Evolutionary conservation across 2,329 filamentous ascomycete species (phyloP).

Genomic region (Ilyonectria sp.): DNA sequence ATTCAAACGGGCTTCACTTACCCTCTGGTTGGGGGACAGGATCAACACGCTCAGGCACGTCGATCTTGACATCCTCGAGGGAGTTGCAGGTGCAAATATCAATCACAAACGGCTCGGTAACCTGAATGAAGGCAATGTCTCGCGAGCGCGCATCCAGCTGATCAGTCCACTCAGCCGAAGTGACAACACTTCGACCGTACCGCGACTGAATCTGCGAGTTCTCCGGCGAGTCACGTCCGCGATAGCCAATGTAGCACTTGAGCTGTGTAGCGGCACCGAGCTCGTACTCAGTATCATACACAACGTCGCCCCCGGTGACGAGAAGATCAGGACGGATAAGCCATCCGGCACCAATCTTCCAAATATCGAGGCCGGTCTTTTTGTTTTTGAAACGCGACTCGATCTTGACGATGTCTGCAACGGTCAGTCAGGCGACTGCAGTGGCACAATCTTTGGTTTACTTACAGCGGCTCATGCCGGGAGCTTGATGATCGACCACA

Average conservation of each 20-base stretch:
- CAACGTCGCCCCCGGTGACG: slow-evolving; percentile 35
- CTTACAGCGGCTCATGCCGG: slow-evolving; percentile 27
- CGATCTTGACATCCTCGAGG: slow-evolving; percentile 6
- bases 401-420: slow-evolving; percentile 37
- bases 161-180: slow-evolving; percentile 28
- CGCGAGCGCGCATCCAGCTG: slow-evolving; percentile 9
- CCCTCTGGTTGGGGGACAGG: neutral
- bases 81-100: slow-evolving; percentile 23
- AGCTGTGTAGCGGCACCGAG: slow-evolving; percentile 44
- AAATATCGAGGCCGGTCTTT: slow-evolving; percentile 22
- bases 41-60: neutral
- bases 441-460: neutral
- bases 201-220: slow-evolving; percentile 16
- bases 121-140: slow-evolving; percentile 33
- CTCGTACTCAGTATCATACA: slow-evolving; percentile 45
- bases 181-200: slow-evolving; percentile 22
- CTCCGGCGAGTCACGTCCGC: slow-evolving; percentile 32
- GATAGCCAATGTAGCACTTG: slow-evolving; percentile 53
- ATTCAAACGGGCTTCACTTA: neutral
- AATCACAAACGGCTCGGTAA: slow-evolving; percentile 23
- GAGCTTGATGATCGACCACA: neutral
- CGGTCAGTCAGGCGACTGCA: neutral
- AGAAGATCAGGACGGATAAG: slow-evolving; percentile 34
- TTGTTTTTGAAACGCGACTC: slow-evolving; percentile 34
- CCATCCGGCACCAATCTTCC: slow-evolving; percentile 38